Evolutionary conservation across 495 filamentous ascomycete species (phyloP), one percentile per base, ranked within the genome.

Genomic region (Penicillium paradoxum): DNA sequence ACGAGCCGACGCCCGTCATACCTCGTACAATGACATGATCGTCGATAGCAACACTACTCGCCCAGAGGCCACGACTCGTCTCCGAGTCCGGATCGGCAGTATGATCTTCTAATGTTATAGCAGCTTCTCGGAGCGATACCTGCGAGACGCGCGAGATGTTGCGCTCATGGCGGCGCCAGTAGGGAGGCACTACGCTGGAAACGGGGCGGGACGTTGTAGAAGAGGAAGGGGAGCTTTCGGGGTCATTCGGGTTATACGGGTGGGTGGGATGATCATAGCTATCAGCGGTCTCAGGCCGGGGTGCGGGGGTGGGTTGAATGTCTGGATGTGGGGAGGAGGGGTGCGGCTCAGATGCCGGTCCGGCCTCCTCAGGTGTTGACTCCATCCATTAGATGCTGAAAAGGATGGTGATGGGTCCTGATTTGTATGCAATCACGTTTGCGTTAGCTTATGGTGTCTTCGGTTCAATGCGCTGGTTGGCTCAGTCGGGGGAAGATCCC

Each of bases 91-190:
- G 75, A 44, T 83, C 83, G 39, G 82, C 80, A 15, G 85, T 87
- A 58, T 89, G 84, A 59, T 90, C 86, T 60, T 89, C 84, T 5
- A 90, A 72, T 0, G 73, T 79, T 56, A 90, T 90, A 4, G 71
- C 72, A 15, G 73, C 54, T 6, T 59, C 68, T 6, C 67, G 70
- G 17, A 77, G 38, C 0, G 77, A 79, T 17, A 56, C 64, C 38
- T 77, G 74, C 10, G 77, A 80, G 21, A 68, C 64, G 18, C 69
- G 71, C 17, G 74, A 76, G 2, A 59, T 40, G 51, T 68, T 63
- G 21, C 77, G 73, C 24, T 62, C 61, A 43, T 74, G 68, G 34
- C 79, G 76, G 29, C 65, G 72, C 78, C 78, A 81, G 50, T 78
- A 79, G 17, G 76, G 76, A 7, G 77, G 78, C 10, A 73, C 60